A percentile compares a stretch with the other conserved stretches of the same genome.
These are phyloP conservation scores for Trametes hirsuta DNA, from an alignment of 1,284 basidiomycete species.

Conservation along the genomic window DNA sequence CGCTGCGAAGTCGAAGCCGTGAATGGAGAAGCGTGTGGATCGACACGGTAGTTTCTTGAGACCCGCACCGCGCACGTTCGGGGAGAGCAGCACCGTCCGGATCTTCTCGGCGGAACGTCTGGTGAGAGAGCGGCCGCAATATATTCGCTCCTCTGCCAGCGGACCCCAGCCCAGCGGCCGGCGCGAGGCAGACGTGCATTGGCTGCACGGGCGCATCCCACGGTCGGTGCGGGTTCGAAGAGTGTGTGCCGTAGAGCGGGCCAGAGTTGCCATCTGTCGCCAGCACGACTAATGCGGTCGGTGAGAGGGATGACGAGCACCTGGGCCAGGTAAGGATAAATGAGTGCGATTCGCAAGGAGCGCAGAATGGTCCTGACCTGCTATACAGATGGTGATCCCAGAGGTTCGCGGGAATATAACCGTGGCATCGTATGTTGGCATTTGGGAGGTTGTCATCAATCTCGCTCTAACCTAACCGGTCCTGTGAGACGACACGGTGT, in stretches of 20 bases:
- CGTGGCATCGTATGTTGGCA: not conserved
- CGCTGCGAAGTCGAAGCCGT: not conserved
- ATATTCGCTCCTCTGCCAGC: too few relatives aligned
- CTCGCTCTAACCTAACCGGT: slow-evolving; percentile 5
- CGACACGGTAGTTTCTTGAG: not conserved
- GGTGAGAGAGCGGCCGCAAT: too few relatives aligned
- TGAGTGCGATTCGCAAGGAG: slow-evolving; percentile 13
- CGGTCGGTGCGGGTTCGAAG: not conserved
- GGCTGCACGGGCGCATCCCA: not conserved
- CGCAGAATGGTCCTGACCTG: not conserved
- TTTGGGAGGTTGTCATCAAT: not conserved
- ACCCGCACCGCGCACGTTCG: not conserved
- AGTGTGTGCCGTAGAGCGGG: not conserved
- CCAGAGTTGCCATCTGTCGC: slow-evolving; percentile 6
- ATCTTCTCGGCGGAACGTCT: too few relatives aligned
- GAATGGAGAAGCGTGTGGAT: slow-evolving; percentile 1
- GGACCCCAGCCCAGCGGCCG: too few relatives aligned
- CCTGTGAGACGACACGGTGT: not conserved
- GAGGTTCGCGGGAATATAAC: slow-evolving; percentile 20
- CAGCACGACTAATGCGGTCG: not conserved
- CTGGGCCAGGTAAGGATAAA: slow-evolving; percentile 18
- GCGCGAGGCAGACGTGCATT: not conserved
- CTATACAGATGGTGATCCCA: slow-evolving; percentile 1
- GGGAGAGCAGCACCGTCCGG: not conserved
- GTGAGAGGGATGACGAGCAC: not conserved